Evolutionary conservation across 768 basidiomycete species (phyloP).

Genomic region (Amanita subjunquillea): DNA sequence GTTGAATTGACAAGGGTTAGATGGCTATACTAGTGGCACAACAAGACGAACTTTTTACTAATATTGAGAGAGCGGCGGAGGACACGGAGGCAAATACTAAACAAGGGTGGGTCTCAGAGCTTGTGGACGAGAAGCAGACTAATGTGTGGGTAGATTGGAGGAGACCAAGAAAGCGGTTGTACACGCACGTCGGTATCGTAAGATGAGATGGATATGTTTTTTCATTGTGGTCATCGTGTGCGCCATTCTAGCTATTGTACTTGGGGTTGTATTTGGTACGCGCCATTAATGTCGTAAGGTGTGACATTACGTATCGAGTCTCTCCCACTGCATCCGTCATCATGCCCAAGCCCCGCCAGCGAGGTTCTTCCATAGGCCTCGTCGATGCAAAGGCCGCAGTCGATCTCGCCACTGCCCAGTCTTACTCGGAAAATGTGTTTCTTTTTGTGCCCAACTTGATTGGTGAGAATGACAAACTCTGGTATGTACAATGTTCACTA

Average conservation of each 20-base stretch:
- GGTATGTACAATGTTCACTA: conserved; percentile 8
- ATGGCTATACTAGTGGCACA: conserved; percentile 73
- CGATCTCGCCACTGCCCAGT: conserved; percentile 77
- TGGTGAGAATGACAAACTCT: conserved; percentile 31
- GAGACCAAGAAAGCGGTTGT: conserved; percentile 61
- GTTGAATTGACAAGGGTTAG: conserved; percentile 22
- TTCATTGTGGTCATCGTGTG: conserved; percentile 44
- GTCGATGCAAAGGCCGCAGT: conserved; percentile 82
- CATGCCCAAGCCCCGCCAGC: conserved; percentile 23
- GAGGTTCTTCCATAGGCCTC: conserved; percentile 50
- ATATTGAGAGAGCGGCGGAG: conserved; percentile 51
- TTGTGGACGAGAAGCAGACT: not conserved
- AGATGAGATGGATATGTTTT: conserved; percentile 85
- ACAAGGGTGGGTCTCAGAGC: conserved; percentile 42
- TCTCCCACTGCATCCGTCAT: conserved; percentile 5
- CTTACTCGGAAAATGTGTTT: conserved; percentile 92
- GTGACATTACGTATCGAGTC: not conserved
- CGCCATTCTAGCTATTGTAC: conserved; percentile 46
- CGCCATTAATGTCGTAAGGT: not conserved
- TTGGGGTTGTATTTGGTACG: conserved; percentile 28
- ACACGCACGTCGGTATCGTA: conserved; percentile 53
- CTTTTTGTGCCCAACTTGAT: conserved; percentile 96
- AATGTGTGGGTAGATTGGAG: conserved; percentile 30
- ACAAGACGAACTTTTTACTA: conserved; percentile 66
- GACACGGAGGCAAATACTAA: conserved; percentile 61